These are phyloP conservation scores for Crassisporium funariophilum DNA, from an alignment of 768 basidiomycete species.

Conservation along the genomic window DNA sequence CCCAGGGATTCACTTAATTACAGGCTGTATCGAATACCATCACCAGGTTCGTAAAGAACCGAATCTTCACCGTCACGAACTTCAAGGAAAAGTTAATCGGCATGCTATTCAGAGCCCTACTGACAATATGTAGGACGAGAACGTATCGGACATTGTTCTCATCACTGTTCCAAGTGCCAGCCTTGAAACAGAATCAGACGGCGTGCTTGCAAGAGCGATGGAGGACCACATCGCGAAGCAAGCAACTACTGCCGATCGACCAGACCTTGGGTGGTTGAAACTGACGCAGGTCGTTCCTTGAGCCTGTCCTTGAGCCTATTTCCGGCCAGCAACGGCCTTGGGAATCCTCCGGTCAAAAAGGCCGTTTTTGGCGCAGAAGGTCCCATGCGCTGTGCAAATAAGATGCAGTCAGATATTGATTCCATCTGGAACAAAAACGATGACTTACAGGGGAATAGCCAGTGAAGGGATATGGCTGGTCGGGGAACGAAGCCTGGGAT, in stretches of 20 bases:
- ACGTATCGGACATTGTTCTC: not conserved
- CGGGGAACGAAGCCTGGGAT: conserved; percentile 20
- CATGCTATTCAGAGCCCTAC: too few relatives aligned
- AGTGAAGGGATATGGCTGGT: conserved; percentile 24
- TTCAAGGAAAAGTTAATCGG: too few relatives aligned
- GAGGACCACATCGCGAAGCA: conserved; percentile 2
- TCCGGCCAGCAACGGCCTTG: conserved; percentile 27
- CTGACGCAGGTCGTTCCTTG: conserved; percentile 30
- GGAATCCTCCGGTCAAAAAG: conserved; percentile 30
- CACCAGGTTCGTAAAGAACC: too few relatives aligned
- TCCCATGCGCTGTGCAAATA: conserved; percentile 12
- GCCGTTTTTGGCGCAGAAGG: conserved; percentile 26
- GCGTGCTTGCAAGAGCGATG: too few relatives aligned
- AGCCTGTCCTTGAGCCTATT: conserved; percentile 30
- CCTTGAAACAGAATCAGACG: conserved; percentile 10
- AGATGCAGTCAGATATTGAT: not conserved
- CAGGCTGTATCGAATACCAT: too few relatives aligned
- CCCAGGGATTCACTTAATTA: too few relatives aligned
- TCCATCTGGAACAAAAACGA: conserved; percentile 4
- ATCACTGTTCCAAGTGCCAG: conserved; percentile 8
- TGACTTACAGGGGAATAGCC: conserved; percentile 21
- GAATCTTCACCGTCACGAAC: too few relatives aligned
- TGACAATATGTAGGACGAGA: not conserved
- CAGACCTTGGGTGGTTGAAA: conserved; percentile 17
- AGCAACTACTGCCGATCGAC: not conserved